Evolutionary conservation across 2,329 filamentous ascomycete genomes (phyloP), one percentile per base, ranked within the genome.

Genomic region (Salinomyces thailandicus): DNA sequence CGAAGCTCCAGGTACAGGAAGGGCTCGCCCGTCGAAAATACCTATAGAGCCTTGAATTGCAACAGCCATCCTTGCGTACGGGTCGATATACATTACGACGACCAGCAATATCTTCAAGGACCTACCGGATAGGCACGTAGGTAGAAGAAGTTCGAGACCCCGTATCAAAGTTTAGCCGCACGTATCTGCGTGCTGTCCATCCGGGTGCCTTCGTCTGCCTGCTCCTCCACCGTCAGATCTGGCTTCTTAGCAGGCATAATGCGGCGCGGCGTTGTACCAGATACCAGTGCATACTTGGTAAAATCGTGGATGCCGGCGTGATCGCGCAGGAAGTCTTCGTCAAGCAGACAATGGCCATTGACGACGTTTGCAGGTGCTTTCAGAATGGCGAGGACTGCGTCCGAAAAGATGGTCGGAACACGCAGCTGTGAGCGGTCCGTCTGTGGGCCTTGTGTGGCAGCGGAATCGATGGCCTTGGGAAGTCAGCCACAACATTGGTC

Each of bases 241-340:
- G 85, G 85, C 42, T 91, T 66, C 39, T 66, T 56, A 0, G 57
- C 63, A 0, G 85, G 85, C 82, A 93, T 87, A 45, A 93, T 93
- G 14, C 85, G 66, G 38, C 85, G 63, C 0, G 85, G 84, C 1
- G 39, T 61, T 0, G 71, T 50, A 1, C 80, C 81, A 0, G 71
- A 63, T 1, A 87, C 67, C n/a, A 89, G 57, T 20, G 69, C 73
- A 55, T 93, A 93, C 50, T 75, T 72, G 0, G 69, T 69, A 49
- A 93, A 91, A 54, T 93, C 82, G 0, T 61, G 67, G 3, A 86
- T 66, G 1, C 78, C 77, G 14, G 62, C 67, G 41, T 78, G 68
- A 5, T 71, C 65, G 13, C 81, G 67, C 18, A 93, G 64, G 46
- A 86, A 91, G 53, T 93, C 85, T 55, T 93, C 85, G 50, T 93